These are phyloP conservation scores for Chionographis japonica DNA, from an alignment of 106 monocot species.

Conservation along the genomic window DNA sequence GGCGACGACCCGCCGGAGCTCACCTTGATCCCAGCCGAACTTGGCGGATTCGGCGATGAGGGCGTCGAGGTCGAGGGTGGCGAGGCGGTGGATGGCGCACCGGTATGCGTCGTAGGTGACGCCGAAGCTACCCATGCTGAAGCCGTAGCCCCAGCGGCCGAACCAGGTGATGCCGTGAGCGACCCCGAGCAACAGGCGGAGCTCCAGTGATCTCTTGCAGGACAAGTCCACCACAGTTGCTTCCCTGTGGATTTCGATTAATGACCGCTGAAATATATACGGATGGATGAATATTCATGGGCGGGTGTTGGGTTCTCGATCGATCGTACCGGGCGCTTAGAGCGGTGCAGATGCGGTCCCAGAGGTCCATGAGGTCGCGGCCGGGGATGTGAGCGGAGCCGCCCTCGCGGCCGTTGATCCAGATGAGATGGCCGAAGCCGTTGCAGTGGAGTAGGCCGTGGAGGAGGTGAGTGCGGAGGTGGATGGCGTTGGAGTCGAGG, in stretches of 20 bases:
- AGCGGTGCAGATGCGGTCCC: conserved; percentile 55
- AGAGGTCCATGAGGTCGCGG: conserved; percentile 57
- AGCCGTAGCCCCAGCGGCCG: conserved; percentile 73
- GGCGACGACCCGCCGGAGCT: too few species aligned
- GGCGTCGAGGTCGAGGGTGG: conserved; percentile 36
- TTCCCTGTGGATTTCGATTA: conserved; percentile 20
- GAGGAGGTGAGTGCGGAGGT: conserved; percentile 56
- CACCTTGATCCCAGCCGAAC: conserved; percentile 6
- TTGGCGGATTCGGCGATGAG: conserved; percentile 28
- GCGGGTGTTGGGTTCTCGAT: too few species aligned
- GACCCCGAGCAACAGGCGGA: conserved; percentile 61
- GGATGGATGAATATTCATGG: too few species aligned
- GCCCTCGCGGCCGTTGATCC: conserved; percentile 41
- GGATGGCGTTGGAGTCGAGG: conserved; percentile 31
- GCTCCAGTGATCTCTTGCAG: conserved; percentile 48
- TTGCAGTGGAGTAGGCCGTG: conserved; percentile 96
- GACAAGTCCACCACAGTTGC: conserved; percentile 73
- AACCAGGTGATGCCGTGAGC: conserved; percentile 80
- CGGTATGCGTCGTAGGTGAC: conserved; percentile 36
- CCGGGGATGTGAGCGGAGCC: conserved; percentile 49
- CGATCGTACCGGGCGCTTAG: conserved; percentile 38
- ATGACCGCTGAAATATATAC: too few species aligned
- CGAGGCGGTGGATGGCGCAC: conserved; percentile 32
- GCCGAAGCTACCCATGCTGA: conserved; percentile 69
- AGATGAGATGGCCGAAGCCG: conserved; percentile 86